Evolutionary conservation across 306 rosid genomes (phyloP).

Genomic region (Vigna unguiculata): DNA sequence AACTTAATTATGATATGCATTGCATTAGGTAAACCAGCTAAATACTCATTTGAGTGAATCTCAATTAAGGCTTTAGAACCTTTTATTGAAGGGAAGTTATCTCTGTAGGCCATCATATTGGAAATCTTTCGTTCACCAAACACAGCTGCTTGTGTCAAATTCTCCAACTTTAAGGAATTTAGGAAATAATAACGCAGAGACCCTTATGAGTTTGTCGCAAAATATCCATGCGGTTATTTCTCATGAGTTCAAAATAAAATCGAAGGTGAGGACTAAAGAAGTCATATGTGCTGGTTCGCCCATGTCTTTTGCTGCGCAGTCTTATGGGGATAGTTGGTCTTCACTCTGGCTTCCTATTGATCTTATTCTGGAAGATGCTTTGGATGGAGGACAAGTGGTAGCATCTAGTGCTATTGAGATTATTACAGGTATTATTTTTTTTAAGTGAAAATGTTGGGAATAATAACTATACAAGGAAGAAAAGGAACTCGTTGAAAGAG

Average conservation of each 20-base stretch:
- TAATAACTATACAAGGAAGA: constrained; percentile 30
- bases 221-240: constrained; percentile 56
- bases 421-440: constrained; percentile 64
- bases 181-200: constrained; percentile 62
- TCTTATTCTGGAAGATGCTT: constrained; percentile 84
- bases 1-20: constrained; percentile 41
- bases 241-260: constrained; percentile 57
- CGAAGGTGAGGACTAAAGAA: constrained; percentile 58
- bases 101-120: constrained; percentile 78
- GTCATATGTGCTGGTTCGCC: constrained; percentile 61
- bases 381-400: constrained; percentile 74
- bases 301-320: constrained; percentile 59
- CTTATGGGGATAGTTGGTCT: constrained; percentile 72
- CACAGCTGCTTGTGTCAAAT: constrained; percentile 69
- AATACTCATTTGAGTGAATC: constrained; percentile 33
- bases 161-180: constrained; percentile 70
- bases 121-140: constrained; percentile 66
- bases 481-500: not conserved
- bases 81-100: constrained; percentile 39
- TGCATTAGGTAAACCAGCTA: constrained; percentile 35
- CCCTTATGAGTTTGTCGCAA: constrained; percentile 64
- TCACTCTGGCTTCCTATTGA: constrained; percentile 92
- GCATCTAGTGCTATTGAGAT: constrained; percentile 74
- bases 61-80: constrained; percentile 35
- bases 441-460: constrained; percentile 17